Evolutionary conservation across 768 basidiomycete species (phyloP).

Genomic region (Pleurotus eryngii): DNA sequence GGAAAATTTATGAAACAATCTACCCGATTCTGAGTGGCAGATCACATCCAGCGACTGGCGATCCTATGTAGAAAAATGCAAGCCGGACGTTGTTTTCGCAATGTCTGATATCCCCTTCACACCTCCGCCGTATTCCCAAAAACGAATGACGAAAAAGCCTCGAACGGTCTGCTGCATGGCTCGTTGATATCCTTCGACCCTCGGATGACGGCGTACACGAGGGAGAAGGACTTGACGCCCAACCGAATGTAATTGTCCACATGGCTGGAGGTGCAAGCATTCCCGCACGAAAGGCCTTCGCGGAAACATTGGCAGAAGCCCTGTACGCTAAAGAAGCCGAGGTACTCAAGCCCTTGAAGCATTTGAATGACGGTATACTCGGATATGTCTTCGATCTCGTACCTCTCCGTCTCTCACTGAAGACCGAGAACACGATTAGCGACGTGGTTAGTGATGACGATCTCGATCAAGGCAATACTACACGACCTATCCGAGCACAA

Average conservation of each 20-base stretch:
- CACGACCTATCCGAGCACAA: neutral
- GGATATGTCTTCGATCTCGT: constrained; percentile 75
- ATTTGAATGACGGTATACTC: constrained; percentile 62
- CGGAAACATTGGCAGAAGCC: constrained; percentile 51
- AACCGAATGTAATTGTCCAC: constrained; percentile 54
- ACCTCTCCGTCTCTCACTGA: constrained; percentile 35
- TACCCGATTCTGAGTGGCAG: constrained; percentile 28
- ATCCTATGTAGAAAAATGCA: constrained; percentile 44
- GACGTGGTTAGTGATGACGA: neutral
- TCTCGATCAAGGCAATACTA: constrained; percentile 8
- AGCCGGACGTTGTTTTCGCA: constrained; percentile 70
- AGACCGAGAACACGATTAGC: constrained; percentile 11
- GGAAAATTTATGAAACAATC: too few species aligned
- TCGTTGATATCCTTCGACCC: constrained; percentile 47
- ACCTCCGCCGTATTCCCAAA: constrained; percentile 67
- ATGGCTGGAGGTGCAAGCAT: constrained; percentile 60
- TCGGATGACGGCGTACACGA: constrained; percentile 1
- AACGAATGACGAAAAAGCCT: constrained; percentile 75
- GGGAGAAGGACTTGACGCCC: neutral
- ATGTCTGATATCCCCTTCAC: constrained; percentile 71
- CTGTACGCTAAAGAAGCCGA: constrained; percentile 55
- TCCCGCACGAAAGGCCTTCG: constrained; percentile 62
- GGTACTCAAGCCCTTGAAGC: constrained; percentile 44
- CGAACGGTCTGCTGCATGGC: constrained; percentile 66
- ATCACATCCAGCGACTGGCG: constrained; percentile 56